A percentile compares a stretch with the other conserved stretches of the same genome.
Conservation (phyloP, 1,139 yeast genomes). For the Yamadazyma membranifaciens region DNA sequence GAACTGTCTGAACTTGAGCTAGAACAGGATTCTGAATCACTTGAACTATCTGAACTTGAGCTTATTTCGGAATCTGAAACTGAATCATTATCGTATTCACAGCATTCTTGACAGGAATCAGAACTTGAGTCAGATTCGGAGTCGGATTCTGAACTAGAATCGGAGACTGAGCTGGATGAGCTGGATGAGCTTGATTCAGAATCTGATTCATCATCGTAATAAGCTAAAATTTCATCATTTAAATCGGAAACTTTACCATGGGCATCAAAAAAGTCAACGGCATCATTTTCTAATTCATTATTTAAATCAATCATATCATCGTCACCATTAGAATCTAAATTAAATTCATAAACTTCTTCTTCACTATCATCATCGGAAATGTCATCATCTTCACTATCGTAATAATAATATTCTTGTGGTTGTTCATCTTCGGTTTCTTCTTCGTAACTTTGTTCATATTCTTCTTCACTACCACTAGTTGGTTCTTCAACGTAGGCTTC, state of each 20-base stretch:
- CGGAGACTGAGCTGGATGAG: constrained; percentile 2
- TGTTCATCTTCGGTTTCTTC: background rate
- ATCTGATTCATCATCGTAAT: constrained; percentile 28
- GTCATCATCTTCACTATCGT: background rate
- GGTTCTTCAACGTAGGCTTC: constrained; percentile 45
- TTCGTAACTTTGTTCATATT: constrained; percentile 4
- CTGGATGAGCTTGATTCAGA: constrained; percentile 5
- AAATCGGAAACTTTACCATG: constrained; percentile 37
- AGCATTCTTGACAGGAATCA: background rate
- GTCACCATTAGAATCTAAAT: constrained; percentile 16
- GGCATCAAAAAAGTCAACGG: constrained; percentile 34
- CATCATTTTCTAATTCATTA: constrained; percentile 37
- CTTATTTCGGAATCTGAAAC: constrained; percentile 2
- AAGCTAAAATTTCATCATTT: constrained; percentile 40
- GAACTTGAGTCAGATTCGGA: constrained; percentile 7
- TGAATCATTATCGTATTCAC: too few relatives aligned
- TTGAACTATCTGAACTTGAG: constrained; percentile 3
- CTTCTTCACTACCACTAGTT: constrained; percentile 24
- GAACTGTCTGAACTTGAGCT: constrained; percentile 2
- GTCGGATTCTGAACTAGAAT: constrained; percentile 1
- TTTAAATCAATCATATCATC: constrained; percentile 29
- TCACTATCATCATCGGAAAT: constrained; percentile 9
- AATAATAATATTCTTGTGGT: constrained; percentile 1
- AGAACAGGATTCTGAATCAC: constrained; percentile 1
- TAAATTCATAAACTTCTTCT: constrained; percentile 24